Evolutionary conservation across 2,329 filamentous ascomycete species (phyloP).

Genomic region (Neonectria coccinea): DNA sequence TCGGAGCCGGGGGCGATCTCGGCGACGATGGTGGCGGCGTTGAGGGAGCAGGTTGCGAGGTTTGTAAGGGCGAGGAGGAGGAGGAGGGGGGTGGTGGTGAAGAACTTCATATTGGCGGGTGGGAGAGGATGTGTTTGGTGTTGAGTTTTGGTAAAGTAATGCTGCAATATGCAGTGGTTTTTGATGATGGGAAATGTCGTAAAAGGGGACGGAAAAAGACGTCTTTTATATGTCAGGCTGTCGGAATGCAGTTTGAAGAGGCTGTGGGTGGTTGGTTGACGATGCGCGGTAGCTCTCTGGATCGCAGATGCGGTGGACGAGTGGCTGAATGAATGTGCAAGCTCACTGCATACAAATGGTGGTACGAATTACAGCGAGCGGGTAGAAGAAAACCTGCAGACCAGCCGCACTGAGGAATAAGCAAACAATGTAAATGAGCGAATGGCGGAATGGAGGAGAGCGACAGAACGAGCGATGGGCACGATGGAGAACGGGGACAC

Average conservation of each 20-base stretch:
- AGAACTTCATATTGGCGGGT: constrained; percentile 46
- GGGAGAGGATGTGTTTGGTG: not conserved
- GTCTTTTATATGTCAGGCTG: not conserved
- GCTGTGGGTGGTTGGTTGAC: too few species aligned
- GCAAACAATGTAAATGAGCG: not conserved
- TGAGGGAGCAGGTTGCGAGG: constrained; percentile 36
- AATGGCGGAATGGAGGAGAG: not conserved
- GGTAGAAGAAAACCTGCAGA: not conserved
- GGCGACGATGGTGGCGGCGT: constrained; percentile 56
- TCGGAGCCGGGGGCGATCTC: constrained; percentile 68
- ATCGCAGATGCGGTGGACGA: not conserved
- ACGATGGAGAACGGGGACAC: not conserved
- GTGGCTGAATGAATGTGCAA: not conserved
- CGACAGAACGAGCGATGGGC: not conserved
- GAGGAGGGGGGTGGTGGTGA: constrained; percentile 32
- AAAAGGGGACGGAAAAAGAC: not conserved
- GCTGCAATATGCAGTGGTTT: not conserved
- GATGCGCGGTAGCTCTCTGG: too few species aligned
- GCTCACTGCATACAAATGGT: not conserved
- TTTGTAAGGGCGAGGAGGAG: constrained; percentile 33
- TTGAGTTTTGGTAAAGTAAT: too few species aligned
- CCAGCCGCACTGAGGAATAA: not conserved
- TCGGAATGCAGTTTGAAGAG: not conserved
- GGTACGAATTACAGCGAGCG: not conserved
- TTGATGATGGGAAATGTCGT: not conserved